Base-by-base conservation (phyloP, 495 filamentous ascomycete genomes). In the Niebla homalea region DNA sequence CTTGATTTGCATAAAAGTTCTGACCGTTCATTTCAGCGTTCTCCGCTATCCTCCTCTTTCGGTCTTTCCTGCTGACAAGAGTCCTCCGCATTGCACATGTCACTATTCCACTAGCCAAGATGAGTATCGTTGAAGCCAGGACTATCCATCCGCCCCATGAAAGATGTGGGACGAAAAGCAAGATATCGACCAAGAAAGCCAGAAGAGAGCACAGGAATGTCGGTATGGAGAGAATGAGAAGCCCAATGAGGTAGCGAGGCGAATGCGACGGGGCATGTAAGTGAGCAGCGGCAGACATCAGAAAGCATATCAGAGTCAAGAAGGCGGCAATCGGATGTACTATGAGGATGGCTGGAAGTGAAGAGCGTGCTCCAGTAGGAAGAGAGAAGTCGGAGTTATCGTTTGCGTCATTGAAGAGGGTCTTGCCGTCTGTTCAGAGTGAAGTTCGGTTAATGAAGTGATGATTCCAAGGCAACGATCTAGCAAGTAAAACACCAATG, bases 61-160 rank as follows among this genome's bases (percentile, higher is more conserved):
- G 73, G 11, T 90, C 89, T 69, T 95, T 95, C 46, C 89, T 79
- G 60, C 84, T 84, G 46, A 97, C 89, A 11, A 98, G 71, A 1
- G 90, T 94, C 41, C 92, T 81, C 52, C 92, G 84, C 89, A 97
- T 97, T n/a, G 88, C 88, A 61, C 92, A 98, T 10, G 86, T 89
- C 46, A 95, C 80, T 43, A 98, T 77, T 23, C 83, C 83, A 64
- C 83, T 87, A 5, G 85, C 70, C 42, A 87, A 80, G 40, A 93
- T 85, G 40, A 97, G 68, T 50, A 97, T 85, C 16, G 89, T 92
- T 19, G 92, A 86, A 16, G 80, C 92, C 23, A 98, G 74, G 15
- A 97, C 92, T 52, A 98, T 78, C 77, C 89, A 98, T 52, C 89
- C 89, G 55, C 87, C 92, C 88, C 89, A 97, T 59, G 79, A 74